These are phyloP conservation scores for Zygosaccharomyces lentus DNA, from an alignment of 805 yeast genomes.

Conservation along the genomic window DNA sequence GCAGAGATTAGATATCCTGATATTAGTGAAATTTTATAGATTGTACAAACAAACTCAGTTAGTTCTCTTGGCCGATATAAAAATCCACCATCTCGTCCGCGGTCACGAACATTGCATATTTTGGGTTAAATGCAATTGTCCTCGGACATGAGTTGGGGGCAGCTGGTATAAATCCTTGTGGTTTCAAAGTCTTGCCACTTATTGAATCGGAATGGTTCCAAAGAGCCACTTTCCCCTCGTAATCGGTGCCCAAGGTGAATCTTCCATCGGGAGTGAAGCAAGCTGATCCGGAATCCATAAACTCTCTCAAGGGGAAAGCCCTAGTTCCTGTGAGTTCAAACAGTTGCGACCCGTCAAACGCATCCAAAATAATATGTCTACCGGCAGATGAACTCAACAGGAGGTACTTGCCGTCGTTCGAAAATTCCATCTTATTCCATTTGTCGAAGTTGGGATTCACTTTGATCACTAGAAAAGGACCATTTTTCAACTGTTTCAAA, in stretches of 20 bases:
- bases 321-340: constrained; percentile 46
- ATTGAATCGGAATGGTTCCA: constrained; percentile 45
- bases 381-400: constrained; percentile 55
- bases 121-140: constrained; percentile 40
- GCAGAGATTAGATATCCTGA: constrained; percentile 69
- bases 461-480: constrained; percentile 48
- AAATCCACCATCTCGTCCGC: constrained; percentile 38
- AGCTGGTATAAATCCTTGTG: constrained; percentile 27
- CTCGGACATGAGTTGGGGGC: constrained; percentile 39
- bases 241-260: constrained; percentile 56
- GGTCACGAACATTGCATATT: constrained; percentile 38
- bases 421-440: constrained; percentile 71
- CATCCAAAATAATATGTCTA: constrained; percentile 61
- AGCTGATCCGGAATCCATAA: constrained; percentile 51
- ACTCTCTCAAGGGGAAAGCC: constrained; percentile 42
- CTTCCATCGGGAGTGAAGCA: constrained; percentile 66
- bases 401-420: constrained; percentile 67
- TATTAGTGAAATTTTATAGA: constrained; percentile 35
- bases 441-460: constrained; percentile 36
- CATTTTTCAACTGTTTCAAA: constrained; percentile 50
- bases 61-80: constrained; percentile 29
- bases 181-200: constrained; percentile 27
- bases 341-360: constrained; percentile 55
- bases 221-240: constrained; percentile 47
- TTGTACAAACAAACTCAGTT: constrained; percentile 1